Conservation (phyloP, 768 basidiomycete genomes). For the Daedaleopsis nitida region DNA sequence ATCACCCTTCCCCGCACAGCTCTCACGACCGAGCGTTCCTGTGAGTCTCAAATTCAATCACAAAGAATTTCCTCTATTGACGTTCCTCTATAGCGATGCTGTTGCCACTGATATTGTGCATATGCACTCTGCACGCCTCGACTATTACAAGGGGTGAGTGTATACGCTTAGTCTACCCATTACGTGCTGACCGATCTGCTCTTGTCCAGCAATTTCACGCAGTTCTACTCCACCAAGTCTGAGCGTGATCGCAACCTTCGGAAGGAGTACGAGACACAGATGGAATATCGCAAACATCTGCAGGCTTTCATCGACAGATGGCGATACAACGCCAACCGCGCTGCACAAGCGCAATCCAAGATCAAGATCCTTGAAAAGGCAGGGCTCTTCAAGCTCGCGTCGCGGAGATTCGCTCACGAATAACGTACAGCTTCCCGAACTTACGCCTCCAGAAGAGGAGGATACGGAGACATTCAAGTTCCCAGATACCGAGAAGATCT, state of each 20-base stretch:
- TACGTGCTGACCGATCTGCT: background rate
- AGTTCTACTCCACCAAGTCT: slow-evolving; percentile 98
- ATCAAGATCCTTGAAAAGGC: slow-evolving; percentile 79
- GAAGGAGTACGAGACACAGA: slow-evolving; percentile 95
- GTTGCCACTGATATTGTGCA: slow-evolving; percentile 99
- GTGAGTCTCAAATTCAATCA: slow-evolving; percentile 39
- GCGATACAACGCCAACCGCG: slow-evolving; percentile 96
- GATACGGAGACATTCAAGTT: slow-evolving; percentile 96
- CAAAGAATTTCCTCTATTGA: background rate
- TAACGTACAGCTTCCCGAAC: slow-evolving; percentile 74
- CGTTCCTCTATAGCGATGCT: slow-evolving; percentile 60
- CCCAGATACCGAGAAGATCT: slow-evolving; percentile 96
- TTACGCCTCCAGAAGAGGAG: slow-evolving; percentile 90
- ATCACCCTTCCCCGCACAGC: slow-evolving; percentile 37
- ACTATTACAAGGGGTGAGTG: slow-evolving; percentile 95
- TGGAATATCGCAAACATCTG: slow-evolving; percentile 92
- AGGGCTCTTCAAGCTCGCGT: background rate
- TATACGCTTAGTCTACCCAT: background rate
- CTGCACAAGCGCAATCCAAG: slow-evolving; percentile 50
- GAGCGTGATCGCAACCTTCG: slow-evolving; percentile 89
- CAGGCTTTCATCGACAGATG: slow-evolving; percentile 99
- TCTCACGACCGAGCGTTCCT: slow-evolving; percentile 98
- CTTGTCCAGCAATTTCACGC: slow-evolving; percentile 80
- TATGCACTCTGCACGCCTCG: slow-evolving; percentile 87
- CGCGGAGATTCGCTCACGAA: background rate